These are phyloP conservation scores for Apiospora aurea DNA, from an alignment of 2,329 filamentous ascomycete genomes.

Conservation along the genomic window DNA sequence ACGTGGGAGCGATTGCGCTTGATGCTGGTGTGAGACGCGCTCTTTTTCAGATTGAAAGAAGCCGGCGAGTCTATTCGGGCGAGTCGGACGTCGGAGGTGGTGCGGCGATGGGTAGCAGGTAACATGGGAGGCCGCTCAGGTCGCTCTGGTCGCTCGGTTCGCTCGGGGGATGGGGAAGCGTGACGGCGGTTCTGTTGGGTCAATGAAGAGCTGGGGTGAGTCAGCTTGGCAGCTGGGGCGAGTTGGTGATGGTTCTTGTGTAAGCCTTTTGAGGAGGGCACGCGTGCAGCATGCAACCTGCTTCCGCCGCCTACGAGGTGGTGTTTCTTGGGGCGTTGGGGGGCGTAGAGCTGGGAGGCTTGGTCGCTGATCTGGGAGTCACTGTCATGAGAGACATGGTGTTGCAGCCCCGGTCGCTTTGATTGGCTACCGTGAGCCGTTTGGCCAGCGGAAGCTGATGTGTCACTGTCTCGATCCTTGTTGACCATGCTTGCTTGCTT, in stretches of 20 bases:
- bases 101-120: conserved; percentile 52
- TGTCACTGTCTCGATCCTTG: conserved; percentile 54
- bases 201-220: conserved; percentile 17
- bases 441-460: conserved; percentile 40
- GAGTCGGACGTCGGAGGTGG: conserved; percentile 59
- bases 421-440: conserved; percentile 58
- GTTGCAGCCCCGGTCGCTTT: conserved; percentile 55
- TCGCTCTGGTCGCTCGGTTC: conserved; percentile 49
- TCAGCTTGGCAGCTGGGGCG: conserved; percentile 20
- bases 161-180: conserved; percentile 44
- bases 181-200: conserved; percentile 33
- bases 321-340: conserved; percentile 43
- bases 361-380: conserved; percentile 47
- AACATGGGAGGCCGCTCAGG: conserved; percentile 48
- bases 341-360: conserved; percentile 23
- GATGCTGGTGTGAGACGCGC: conserved; percentile 60
- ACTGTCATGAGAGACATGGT: conserved; percentile 41
- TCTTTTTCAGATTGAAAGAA: conserved; percentile 55
- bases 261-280: conserved; percentile 59
- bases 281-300: conserved; percentile 59
- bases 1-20: conserved; percentile 68
- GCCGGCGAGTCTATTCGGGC: conserved; percentile 49
- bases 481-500: conserved; percentile 35
- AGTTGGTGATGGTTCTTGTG: conserved; percentile 49
- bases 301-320: conserved; percentile 53